Percentiles rank a stretch among this genome's conserved stretches.
Evolutionary conservation across 305 asterid species (phyloP).

Genomic region (Fraxinus ornus): DNA sequence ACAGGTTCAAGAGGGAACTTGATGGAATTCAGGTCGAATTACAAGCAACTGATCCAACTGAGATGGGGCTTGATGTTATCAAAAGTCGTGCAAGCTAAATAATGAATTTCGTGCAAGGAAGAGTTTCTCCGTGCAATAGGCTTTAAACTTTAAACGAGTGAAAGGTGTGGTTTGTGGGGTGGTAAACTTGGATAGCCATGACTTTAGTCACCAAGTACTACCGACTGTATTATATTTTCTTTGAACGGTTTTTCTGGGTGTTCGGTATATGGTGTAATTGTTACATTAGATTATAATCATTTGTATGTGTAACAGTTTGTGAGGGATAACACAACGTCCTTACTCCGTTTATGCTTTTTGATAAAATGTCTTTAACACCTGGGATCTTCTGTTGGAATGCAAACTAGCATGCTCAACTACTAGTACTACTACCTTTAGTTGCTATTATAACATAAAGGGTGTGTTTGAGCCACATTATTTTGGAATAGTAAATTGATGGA

Average conservation of each 20-base stretch:
- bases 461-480: no score
- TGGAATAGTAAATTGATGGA: no score
- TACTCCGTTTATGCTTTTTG: background rate
- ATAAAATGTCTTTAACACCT: background rate
- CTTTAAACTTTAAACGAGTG: background rate
- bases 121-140: background rate
- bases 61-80: constrained; percentile 51
- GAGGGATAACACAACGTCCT: background rate
- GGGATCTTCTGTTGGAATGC: background rate
- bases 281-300: background rate
- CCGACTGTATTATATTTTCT: background rate
- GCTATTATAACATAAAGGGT: background rate
- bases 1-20: constrained; percentile 50
- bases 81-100: constrained; percentile 42
- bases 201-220: background rate
- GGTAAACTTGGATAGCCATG: background rate
- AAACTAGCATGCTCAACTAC: background rate
- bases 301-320: background rate
- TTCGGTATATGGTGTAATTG: background rate
- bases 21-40: constrained; percentile 52
- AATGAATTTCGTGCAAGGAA: background rate
- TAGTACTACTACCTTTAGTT: background rate
- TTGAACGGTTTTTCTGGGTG: background rate
- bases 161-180: background rate
- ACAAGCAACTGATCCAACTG: constrained; percentile 59